phyloP scores from a whole-genome alignment of 1,284 basidiomycete species.

The Agaricales sp. region DNA sequence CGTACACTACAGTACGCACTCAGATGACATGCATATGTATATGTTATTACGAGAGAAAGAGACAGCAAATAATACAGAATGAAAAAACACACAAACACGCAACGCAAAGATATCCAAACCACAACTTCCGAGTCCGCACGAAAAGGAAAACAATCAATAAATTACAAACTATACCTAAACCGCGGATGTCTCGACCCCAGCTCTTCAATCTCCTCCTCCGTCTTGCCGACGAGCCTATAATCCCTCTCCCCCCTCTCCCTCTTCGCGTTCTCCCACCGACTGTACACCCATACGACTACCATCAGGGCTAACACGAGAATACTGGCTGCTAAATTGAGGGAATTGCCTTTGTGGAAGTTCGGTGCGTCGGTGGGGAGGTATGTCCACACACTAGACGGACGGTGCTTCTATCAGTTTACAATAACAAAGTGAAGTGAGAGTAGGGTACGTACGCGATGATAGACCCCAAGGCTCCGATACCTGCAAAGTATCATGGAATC shows the following conservation, averaged over 20 bases:
- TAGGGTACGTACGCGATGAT: constrained; percentile 25
- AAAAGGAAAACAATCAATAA: too few relatives aligned
- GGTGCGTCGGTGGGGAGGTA: constrained; percentile 29
- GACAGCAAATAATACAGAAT: too few relatives aligned
- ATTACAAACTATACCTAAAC: constrained; percentile 30
- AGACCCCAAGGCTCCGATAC: constrained; percentile 27
- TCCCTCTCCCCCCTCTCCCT: constrained; percentile 29
- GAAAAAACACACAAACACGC: too few relatives aligned
- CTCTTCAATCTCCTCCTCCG: constrained; percentile 23
- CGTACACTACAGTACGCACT: too few relatives aligned
- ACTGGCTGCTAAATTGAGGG: constrained; percentile 29
- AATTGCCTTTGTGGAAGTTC: constrained; percentile 32
- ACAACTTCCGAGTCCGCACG: too few relatives aligned
- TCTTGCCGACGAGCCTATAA: constrained; percentile 26
- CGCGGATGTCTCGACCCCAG: constrained; percentile 32
- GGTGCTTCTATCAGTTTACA: background rate
- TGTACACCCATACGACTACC: constrained; percentile 22
- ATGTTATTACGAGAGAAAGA: too few relatives aligned
- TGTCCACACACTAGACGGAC: constrained; percentile 23
- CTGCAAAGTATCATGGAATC: constrained; percentile 9
- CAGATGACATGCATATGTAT: too few relatives aligned
- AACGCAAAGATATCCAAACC: too few relatives aligned
- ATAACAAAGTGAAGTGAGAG: constrained; percentile 1
- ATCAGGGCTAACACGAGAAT: constrained; percentile 20
- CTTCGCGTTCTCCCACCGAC: constrained; percentile 29